phyloP scores from a whole-genome alignment of 2,329 filamentous ascomycete genomes.

The Didymella exigua region DNA sequence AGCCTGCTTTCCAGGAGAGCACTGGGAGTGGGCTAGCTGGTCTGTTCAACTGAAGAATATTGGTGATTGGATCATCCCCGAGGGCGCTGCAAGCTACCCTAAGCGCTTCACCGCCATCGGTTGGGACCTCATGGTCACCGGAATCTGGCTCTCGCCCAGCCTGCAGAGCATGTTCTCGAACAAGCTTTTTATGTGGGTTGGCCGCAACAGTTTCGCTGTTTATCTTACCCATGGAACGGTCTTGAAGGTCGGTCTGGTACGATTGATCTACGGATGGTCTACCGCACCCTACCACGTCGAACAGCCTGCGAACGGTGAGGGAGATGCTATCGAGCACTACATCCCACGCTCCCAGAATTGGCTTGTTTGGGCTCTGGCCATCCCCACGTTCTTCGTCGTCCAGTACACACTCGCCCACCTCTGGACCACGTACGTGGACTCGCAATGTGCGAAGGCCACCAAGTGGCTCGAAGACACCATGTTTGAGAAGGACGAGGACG shows the following conservation, averaged over 20 bases:
- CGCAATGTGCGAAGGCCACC: slow-evolving; percentile 56
- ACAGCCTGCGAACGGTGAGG: slow-evolving; percentile 47
- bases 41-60: slow-evolving; percentile 52
- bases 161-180: slow-evolving; percentile 58
- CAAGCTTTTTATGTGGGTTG: slow-evolving; percentile 59
- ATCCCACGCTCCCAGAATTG: slow-evolving; percentile 49
- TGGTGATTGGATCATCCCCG: slow-evolving; percentile 55
- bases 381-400: slow-evolving; percentile 54
- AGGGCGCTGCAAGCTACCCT: slow-evolving; percentile 52
- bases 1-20: slow-evolving; percentile 58
- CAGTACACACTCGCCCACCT: slow-evolving; percentile 56
- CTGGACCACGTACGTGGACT: slow-evolving; percentile 60
- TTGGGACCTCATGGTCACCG: slow-evolving; percentile 57
- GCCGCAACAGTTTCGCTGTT: slow-evolving; percentile 62
- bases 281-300: slow-evolving; percentile 51
- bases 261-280: slow-evolving; percentile 60
- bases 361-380: slow-evolving; percentile 50
- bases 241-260: slow-evolving; percentile 57
- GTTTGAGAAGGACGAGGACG: slow-evolving; percentile 54
- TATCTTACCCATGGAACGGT: slow-evolving; percentile 62
- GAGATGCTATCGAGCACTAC: slow-evolving; percentile 50
- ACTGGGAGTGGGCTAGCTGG: slow-evolving; percentile 58
- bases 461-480: slow-evolving; percentile 56
- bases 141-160: slow-evolving; percentile 57
- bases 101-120: slow-evolving; percentile 55